phyloP scores from a whole-genome alignment of 23 red algal species.

The Gracilaria gracilis region DNA sequence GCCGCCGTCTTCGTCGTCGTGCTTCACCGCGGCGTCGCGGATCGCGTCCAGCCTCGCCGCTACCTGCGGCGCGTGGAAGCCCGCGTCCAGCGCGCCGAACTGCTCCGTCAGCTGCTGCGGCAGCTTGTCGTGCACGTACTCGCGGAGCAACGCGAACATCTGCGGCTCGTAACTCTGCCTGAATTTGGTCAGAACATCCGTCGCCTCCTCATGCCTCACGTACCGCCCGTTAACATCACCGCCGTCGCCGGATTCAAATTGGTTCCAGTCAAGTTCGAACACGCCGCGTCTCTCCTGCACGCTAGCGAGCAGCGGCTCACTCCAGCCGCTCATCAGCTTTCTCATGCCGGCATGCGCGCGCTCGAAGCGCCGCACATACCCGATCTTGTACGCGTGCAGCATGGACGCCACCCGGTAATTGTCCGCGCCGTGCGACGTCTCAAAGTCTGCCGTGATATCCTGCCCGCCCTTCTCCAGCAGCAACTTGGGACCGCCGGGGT shows the following conservation, averaged over 20 bases:
- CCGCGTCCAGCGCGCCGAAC: too few relatives aligned
- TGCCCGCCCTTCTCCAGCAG: conserved; percentile 21
- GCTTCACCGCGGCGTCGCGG: too few relatives aligned
- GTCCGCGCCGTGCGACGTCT: conserved; percentile 16
- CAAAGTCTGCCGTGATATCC: conserved; percentile 35
- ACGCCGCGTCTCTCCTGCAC: conserved; percentile 12
- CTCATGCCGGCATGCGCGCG: not conserved
- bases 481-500: conserved; percentile 31
- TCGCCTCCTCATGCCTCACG: not conserved
- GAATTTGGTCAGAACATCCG: not conserved
- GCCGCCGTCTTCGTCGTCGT: too few relatives aligned
- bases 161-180: not conserved
- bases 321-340: not conserved
- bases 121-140: not conserved
- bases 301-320: not conserved
- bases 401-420: conserved; percentile 37
- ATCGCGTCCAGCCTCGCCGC: too few relatives aligned
- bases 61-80: too few relatives aligned
- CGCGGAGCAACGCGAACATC: not conserved
- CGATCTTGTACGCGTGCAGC: conserved; percentile 33
- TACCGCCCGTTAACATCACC: not conserved
- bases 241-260: not conserved
- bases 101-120: too few relatives aligned
- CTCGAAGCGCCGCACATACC: not conserved
- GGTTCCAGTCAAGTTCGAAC: conserved; percentile 40